phyloP scores from a whole-genome alignment of 163 green algal species.

The Scenedesmus sp. region DNA sequence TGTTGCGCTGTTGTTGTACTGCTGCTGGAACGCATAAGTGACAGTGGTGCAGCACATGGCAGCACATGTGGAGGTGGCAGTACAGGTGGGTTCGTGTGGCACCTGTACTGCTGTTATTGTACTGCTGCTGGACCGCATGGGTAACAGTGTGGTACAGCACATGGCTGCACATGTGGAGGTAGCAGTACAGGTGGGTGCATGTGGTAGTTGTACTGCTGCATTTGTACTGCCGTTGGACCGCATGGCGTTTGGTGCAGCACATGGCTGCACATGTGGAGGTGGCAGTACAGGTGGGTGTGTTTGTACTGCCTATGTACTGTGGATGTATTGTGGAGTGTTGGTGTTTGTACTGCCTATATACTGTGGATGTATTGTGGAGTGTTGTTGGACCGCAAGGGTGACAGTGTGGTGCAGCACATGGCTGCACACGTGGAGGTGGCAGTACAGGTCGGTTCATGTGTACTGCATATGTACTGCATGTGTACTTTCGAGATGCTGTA shows the following conservation, averaged over 20 bases:
- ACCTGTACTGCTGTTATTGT: neutral
- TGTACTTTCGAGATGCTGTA: too few species aligned
- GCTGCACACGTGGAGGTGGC: neutral
- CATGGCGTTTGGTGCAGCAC: neutral
- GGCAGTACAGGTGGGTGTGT: too few species aligned
- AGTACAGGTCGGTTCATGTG: too few species aligned
- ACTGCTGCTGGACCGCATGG: slow-evolving; percentile 15
- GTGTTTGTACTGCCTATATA: neutral
- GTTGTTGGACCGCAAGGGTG: neutral
- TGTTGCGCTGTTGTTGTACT: too few species aligned
- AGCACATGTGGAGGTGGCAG: neutral
- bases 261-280: neutral
- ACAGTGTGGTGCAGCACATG: neutral
- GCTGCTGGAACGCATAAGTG: neutral
- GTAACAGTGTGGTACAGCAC: neutral
- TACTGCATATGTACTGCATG: too few species aligned
- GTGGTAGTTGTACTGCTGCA: neutral
- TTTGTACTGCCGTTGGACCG: too few species aligned
- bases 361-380: neutral
- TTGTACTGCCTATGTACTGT: too few species aligned
- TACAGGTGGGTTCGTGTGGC: neutral
- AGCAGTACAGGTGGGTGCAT: too few species aligned
- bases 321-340: too few species aligned
- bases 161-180: slow-evolving; percentile 12
- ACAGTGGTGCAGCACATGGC: neutral